Base-by-base conservation (phyloP, 768 basidiomycete species). In the Mycena amicta region DNA sequence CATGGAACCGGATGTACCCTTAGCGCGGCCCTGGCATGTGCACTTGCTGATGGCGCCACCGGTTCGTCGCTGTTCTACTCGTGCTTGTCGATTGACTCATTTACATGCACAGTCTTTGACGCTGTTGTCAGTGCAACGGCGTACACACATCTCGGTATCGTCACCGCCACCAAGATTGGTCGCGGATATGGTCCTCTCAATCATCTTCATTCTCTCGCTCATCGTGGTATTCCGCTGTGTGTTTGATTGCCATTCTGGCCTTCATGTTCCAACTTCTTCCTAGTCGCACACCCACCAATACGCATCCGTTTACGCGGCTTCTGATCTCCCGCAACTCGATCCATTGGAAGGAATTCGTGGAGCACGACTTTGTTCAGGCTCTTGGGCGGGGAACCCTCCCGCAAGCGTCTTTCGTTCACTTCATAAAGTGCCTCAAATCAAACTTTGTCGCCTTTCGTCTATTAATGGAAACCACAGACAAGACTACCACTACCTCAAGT, bases 1-100 rank as follows among this genome's bases (percentile, higher is more conserved):
- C 95, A 96, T 68, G 95, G 95, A 1, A 97, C 95, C 0, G 95
- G 94, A 2, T 97, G 94, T 70, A 97, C 95, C 0, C 77, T 97
- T n/a, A 88, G 87, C 46, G 87, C 94, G 0, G 91, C 93, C 0
- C 80, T 96, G 18, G 87, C 88, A 2, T 86, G 85, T 54, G 78
- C 78, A 4, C 74, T 95, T 16, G 88, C 83, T 2, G 76, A 74
- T 45, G 86, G 84, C 50, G 61, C n/a, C 59, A 77, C 80, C 51
- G 68, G 81, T 80, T 33, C 29, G 59, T 63, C n/a, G 11, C 61
- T 20, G 27, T 33, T 23, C n/a, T 8, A 40, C 46, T n/a, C n/a
- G n/a, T n/a, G n/a, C n/a, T n/a, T n/a, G n/a, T n/a, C n/a, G n/a
- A n/a, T n/a, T 15, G 15, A 37, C 27, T 50, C n/a, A 2, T 18